Conservation (phyloP, 768 basidiomycete genomes). For the Panaeolus papilionaceus region DNA sequence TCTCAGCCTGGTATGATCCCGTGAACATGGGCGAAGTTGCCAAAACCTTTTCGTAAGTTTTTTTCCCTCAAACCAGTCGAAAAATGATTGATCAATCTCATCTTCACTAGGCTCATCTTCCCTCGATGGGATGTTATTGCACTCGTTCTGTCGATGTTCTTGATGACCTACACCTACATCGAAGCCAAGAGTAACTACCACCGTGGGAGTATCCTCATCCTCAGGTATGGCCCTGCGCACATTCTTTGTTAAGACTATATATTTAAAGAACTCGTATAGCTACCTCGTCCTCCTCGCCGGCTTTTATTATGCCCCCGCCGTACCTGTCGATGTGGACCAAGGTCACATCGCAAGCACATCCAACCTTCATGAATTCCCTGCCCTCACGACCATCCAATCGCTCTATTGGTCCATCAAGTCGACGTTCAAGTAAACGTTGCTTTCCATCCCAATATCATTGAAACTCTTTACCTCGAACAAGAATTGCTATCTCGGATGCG, state of each 20-base stretch:
- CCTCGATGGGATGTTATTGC: constrained; percentile 98
- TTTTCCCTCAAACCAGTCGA: background rate
- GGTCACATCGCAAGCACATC: constrained; percentile 30
- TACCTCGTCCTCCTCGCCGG: constrained; percentile 92
- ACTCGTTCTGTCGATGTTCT: constrained; percentile 94
- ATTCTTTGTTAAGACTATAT: background rate
- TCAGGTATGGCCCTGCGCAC: constrained; percentile 64
- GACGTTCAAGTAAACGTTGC: constrained; percentile 23
- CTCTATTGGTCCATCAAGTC: constrained; percentile 45
- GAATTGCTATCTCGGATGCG: background rate
- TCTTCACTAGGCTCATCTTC: constrained; percentile 80
- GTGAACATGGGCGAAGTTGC: constrained; percentile 85
- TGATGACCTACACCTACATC: constrained; percentile 98
- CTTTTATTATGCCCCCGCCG: constrained; percentile 88
- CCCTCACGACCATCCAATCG: constrained; percentile 45
- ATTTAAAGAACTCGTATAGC: constrained; percentile 45
- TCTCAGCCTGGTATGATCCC: constrained; percentile 94
- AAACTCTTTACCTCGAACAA: background rate
- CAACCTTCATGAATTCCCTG: constrained; percentile 39
- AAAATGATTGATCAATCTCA: background rate
- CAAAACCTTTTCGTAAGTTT: constrained; percentile 90
- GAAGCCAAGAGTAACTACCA: constrained; percentile 99
- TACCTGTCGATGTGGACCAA: constrained; percentile 45
- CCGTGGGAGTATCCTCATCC: constrained; percentile 92
- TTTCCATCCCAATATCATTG: background rate